Conservation (phyloP, 176 grass and related monocot genomes). For the Musa troglodytarum region DNA sequence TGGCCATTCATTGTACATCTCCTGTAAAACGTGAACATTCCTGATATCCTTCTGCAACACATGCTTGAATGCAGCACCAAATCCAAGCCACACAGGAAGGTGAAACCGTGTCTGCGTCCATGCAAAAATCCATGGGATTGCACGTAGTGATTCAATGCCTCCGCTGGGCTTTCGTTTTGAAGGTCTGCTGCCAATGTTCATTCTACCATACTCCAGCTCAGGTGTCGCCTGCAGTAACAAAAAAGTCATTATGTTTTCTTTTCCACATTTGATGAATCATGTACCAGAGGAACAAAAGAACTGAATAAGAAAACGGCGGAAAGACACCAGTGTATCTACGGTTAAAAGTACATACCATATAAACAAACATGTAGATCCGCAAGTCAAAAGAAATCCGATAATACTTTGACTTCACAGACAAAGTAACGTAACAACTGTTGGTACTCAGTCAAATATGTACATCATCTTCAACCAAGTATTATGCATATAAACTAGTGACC, state of each 20-base stretch:
- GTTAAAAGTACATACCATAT: background rate
- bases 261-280: background rate
- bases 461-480: background rate
- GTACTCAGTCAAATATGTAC: background rate
- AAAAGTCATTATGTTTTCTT: background rate
- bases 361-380: background rate
- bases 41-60: slow-evolving; percentile 58
- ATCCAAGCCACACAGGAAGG: slow-evolving; percentile 86
- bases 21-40: slow-evolving; percentile 55
- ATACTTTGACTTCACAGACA: no score
- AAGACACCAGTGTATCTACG: background rate
- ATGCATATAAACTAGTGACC: background rate
- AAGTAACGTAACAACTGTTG: background rate
- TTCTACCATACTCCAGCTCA: slow-evolving; percentile 80
- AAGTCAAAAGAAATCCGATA: background rate
- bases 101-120: slow-evolving; percentile 95
- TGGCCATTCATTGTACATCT: slow-evolving; percentile 92
- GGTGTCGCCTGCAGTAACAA: slow-evolving; percentile 52
- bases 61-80: slow-evolving; percentile 76
- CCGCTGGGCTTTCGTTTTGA: slow-evolving; percentile 82
- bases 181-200: slow-evolving; percentile 91
- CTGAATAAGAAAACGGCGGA: background rate
- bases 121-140: slow-evolving; percentile 94
- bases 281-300: background rate
- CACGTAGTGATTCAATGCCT: slow-evolving; percentile 77